phyloP scores from a whole-genome alignment of 2,329 filamentous ascomycete species.

The Fusarium sp. region DNA sequence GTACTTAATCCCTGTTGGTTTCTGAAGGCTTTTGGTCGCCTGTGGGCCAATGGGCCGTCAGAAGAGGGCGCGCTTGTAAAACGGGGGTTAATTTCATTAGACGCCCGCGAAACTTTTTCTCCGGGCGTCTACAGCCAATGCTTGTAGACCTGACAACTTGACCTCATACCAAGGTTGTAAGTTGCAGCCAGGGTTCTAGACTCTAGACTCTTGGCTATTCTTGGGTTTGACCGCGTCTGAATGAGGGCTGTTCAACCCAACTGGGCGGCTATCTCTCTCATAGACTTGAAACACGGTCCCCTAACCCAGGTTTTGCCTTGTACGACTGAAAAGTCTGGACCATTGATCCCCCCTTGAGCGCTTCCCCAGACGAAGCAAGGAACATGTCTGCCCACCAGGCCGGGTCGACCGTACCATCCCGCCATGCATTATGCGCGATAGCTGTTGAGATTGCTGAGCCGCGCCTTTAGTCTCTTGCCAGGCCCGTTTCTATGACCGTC shows the following conservation, averaged over 20 bases:
- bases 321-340: background rate
- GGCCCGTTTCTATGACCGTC: conserved; percentile 42
- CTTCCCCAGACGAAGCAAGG: conserved; percentile 29
- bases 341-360: conserved; percentile 22
- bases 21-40: conserved; percentile 16
- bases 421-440: conserved; percentile 32
- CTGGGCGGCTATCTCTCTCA: conserved; percentile 39
- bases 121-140: conserved; percentile 36
- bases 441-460: conserved; percentile 34
- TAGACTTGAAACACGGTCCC: conserved; percentile 30
- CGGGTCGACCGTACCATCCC: conserved; percentile 18
- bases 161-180: background rate
- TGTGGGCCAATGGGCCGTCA: conserved; percentile 28
- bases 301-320: conserved; percentile 3
- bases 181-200: background rate
- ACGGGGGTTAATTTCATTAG: conserved; percentile 37
- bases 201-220: background rate
- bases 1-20: conserved; percentile 21
- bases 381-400: background rate
- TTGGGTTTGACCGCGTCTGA: conserved; percentile 2
- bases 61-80: conserved; percentile 37
- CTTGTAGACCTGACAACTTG: conserved; percentile 14
- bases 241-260: conserved; percentile 15
- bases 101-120: conserved; percentile 37
- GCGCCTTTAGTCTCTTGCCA: conserved; percentile 32